phyloP scores from a whole-genome alignment of 2,329 filamentous ascomycete species.

The Karstenula rhodostoma region DNA sequence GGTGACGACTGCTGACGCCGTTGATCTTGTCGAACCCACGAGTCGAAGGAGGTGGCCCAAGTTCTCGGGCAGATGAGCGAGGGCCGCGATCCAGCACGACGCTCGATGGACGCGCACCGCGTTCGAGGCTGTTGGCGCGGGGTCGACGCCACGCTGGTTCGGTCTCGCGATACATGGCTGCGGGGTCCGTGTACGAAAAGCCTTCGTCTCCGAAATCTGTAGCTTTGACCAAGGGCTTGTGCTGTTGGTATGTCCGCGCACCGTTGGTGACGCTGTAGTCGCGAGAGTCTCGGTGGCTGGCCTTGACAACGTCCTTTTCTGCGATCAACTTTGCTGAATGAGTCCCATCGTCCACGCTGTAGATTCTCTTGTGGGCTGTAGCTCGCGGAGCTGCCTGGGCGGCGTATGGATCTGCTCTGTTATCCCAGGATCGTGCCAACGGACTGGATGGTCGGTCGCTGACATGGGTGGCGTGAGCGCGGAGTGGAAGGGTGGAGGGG shows the following conservation, averaged over 20 bases:
- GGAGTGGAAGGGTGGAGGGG: conserved; percentile 41
- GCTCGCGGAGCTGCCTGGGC: conserved; percentile 40
- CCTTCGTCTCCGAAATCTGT: conserved; percentile 52
- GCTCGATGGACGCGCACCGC: conserved; percentile 55
- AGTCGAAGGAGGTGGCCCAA: conserved; percentile 70
- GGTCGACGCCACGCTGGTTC: conserved; percentile 58
- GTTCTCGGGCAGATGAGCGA: conserved; percentile 48
- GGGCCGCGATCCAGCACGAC: conserved; percentile 51
- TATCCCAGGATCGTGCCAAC: conserved; percentile 44
- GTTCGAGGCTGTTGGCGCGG: conserved; percentile 56
- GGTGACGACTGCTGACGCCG: conserved; percentile 30
- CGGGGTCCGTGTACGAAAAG: conserved; percentile 60
- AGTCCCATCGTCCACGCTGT: conserved; percentile 57
- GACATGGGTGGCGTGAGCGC: conserved; percentile 33
- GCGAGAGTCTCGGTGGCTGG: conserved; percentile 36
- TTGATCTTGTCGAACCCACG: conserved; percentile 75
- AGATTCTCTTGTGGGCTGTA: conserved; percentile 56
- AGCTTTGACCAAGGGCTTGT: conserved; percentile 36
- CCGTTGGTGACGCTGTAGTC: conserved; percentile 41
- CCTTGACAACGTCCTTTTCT: conserved; percentile 50
- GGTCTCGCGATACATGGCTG: conserved; percentile 60
- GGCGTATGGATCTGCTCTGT: conserved; percentile 49
- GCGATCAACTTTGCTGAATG: conserved; percentile 47
- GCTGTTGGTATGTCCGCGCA: conserved; percentile 40
- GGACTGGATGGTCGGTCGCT: conserved; percentile 53